Evolutionary conservation across 306 rosid genomes (phyloP).

Genomic region (Cicer bijugum): DNA sequence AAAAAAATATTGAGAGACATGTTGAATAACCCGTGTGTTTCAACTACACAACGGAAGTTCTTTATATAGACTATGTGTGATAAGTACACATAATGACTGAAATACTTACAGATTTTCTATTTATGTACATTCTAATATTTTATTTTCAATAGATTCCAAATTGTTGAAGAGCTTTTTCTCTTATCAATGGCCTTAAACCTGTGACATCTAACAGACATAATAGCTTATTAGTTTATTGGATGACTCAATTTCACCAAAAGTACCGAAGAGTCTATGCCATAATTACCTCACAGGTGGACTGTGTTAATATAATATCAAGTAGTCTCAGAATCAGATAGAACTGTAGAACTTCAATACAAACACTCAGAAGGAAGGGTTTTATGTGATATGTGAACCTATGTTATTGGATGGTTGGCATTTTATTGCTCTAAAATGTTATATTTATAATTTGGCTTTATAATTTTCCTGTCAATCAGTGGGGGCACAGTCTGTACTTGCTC

Average conservation of each 20-base stretch:
- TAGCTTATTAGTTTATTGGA: background rate
- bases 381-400: constrained; percentile 1
- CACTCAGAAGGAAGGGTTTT: background rate
- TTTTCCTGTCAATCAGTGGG: constrained; percentile 6
- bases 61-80: no score
- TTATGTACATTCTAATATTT: no score
- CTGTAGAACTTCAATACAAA: constrained; percentile 13
- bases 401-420: constrained; percentile 7
- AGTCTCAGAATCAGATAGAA: constrained; percentile 10
- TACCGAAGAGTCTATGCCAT: no score
- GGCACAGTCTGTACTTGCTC: background rate
- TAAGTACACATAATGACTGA: no score
- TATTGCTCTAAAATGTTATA: constrained; percentile 12
- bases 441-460: constrained; percentile 16
- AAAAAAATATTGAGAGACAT: no score
- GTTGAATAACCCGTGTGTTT: no score
- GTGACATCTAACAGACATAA: no score
- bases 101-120: no score
- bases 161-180: background rate
- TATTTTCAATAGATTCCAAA: background rate
- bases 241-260: constrained; percentile 4
- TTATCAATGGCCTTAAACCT: no score
- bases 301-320: constrained; percentile 11
- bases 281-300: background rate
- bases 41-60: no score